Evolutionary conservation across 306 rosid species (phyloP).

Genomic region (Abrus precatorius): DNA sequence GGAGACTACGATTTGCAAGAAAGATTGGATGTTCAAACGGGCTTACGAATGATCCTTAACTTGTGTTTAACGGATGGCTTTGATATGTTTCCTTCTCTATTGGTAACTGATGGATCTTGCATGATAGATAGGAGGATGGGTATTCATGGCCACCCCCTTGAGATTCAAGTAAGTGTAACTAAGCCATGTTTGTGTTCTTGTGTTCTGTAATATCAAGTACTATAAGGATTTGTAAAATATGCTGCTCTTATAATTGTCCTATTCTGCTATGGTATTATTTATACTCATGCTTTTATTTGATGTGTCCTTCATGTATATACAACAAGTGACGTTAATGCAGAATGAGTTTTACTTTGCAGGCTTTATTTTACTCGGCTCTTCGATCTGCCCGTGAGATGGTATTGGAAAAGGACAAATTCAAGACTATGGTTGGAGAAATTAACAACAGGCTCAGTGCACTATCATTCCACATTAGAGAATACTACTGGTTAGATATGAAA

Average conservation of each 20-base stretch:
- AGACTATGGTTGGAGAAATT: slow-evolving; percentile 76
- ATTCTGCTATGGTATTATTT: background rate
- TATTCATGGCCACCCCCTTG: slow-evolving; percentile 98
- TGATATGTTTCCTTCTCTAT: slow-evolving; percentile 93
- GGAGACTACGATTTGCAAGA: slow-evolving; percentile 89
- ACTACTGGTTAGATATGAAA: slow-evolving; percentile 92
- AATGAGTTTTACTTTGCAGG: slow-evolving; percentile 56
- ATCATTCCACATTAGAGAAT: slow-evolving; percentile 93
- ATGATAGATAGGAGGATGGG: slow-evolving; percentile 99
- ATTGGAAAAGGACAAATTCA: slow-evolving; percentile 65
- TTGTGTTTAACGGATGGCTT: slow-evolving; percentile 92
- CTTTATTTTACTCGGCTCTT: slow-evolving; percentile 93
- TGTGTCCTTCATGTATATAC: background rate
- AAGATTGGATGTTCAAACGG: slow-evolving; percentile 92
- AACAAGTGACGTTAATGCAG: slow-evolving; percentile 4
- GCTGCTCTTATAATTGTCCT: background rate
- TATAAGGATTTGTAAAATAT: slow-evolving; percentile 1
- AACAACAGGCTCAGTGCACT: slow-evolving; percentile 90
- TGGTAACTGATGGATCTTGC: slow-evolving; percentile 99
- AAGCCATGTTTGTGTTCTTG: slow-evolving; percentile 28
- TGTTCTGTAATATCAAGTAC: slow-evolving; percentile 5
- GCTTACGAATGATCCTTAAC: slow-evolving; percentile 89
- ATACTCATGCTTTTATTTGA: background rate
- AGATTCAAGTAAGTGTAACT: slow-evolving; percentile 82
- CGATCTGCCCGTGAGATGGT: slow-evolving; percentile 90